A percentile compares a stretch with the other conserved stretches of the same genome.
Evolutionary conservation across 805 yeast species (phyloP).

Genomic region (Kregervanrija fluxuum): DNA sequence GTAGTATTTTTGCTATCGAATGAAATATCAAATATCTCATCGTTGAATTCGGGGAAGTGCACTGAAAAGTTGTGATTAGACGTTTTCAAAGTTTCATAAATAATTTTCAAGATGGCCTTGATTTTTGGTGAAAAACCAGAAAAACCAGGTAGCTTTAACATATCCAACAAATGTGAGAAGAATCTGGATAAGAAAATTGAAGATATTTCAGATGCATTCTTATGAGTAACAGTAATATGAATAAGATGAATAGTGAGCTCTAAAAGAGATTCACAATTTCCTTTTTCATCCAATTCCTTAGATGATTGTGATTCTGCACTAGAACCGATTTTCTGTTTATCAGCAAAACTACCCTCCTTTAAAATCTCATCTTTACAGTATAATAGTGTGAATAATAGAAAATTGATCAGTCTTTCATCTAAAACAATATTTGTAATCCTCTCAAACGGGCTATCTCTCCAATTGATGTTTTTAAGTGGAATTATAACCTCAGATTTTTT

Average conservation of each 20-base stretch:
- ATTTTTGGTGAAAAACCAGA: conserved; percentile 5
- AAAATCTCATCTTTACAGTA: conserved; percentile 23
- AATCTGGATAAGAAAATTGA: conserved; percentile 4
- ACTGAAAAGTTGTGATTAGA: background rate
- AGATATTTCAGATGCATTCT: conserved; percentile 4
- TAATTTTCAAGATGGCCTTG: conserved; percentile 3
- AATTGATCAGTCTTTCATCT: conserved; percentile 44
- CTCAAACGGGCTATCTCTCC: conserved; percentile 34
- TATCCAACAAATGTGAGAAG: conserved; percentile 1
- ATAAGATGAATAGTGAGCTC: conserved; percentile 58
- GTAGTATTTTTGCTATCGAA: conserved; percentile 1
- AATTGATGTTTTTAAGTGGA: conserved; percentile 41
- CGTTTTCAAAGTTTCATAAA: conserved; percentile 1
- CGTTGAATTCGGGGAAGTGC: conserved; percentile 4
- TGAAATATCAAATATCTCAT: conserved; percentile 9
- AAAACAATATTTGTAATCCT: conserved; percentile 45
- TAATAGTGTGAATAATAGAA: conserved; percentile 42
- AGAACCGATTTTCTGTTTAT: background rate
- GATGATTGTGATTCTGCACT: conserved; percentile 17
- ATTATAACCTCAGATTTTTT: conserved; percentile 43
- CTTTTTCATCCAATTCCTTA: background rate
- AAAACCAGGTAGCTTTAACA: background rate
- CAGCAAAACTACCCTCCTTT: background rate
- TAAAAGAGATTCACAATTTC: conserved; percentile 42
- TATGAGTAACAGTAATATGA: conserved; percentile 41